phyloP scores from a whole-genome alignment of 805 yeast genomes.

The Yarrowia sp. region DNA sequence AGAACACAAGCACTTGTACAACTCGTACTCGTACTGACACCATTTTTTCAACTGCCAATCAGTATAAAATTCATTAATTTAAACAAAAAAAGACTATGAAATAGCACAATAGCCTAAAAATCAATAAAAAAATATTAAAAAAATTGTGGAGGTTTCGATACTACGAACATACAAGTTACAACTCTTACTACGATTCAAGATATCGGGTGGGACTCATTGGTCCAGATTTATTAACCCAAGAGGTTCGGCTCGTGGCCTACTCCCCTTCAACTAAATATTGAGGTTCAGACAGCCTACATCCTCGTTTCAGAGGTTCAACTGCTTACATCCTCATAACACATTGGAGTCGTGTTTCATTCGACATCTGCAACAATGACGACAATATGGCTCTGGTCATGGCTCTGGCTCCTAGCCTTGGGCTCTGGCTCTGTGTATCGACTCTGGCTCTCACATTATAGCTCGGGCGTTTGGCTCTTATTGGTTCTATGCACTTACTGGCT shows the following conservation, averaged over 20 bases:
- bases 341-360: neutral
- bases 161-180: neutral
- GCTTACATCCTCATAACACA: slow-evolving; percentile 14
- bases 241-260: slow-evolving; percentile 15
- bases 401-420: neutral
- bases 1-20: too few relatives aligned
- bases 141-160: too few relatives aligned
- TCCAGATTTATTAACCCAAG: slow-evolving; percentile 15
- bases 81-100: too few relatives aligned
- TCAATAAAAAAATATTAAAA: neutral
- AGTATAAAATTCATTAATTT: too few relatives aligned
- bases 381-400: neutral
- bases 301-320: slow-evolving; percentile 14
- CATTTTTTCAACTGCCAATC: too few relatives aligned
- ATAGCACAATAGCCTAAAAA: neutral
- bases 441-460: neutral
- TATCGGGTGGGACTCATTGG: slow-evolving; percentile 5
- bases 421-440: neutral
- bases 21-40: too few relatives aligned
- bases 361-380: neutral
- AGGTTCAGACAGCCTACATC: slow-evolving; percentile 20
- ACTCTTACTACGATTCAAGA: neutral
- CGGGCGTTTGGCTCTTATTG: slow-evolving; percentile 10
- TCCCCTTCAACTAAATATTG: slow-evolving; percentile 11
- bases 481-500: neutral